phyloP scores from a whole-genome alignment of 495 filamentous ascomycete genomes.

The Aspergillus affinis region DNA sequence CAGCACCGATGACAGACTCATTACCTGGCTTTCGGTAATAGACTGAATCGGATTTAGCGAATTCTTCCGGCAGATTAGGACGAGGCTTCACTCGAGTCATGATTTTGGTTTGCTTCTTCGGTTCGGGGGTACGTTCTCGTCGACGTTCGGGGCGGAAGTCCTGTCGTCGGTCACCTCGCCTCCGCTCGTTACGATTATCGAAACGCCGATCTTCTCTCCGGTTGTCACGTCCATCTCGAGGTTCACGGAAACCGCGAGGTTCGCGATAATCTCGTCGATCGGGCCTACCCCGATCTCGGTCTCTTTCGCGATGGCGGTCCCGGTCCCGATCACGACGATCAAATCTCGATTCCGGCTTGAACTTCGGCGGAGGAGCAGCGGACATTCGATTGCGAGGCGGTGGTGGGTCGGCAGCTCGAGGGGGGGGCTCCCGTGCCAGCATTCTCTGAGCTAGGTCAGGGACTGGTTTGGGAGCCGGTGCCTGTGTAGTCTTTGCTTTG shows the following conservation, averaged over 20 bases:
- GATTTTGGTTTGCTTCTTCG: slow-evolving; percentile 65
- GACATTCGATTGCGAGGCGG: slow-evolving; percentile 42
- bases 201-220: slow-evolving; percentile 43
- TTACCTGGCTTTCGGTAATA: slow-evolving; percentile 92
- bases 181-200: slow-evolving; percentile 38
- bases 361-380: slow-evolving; percentile 40
- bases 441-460: slow-evolving; percentile 69
- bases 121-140: slow-evolving; percentile 38
- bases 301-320: slow-evolving; percentile 42
- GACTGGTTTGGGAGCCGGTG: slow-evolving; percentile 62
- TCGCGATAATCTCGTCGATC: slow-evolving; percentile 40
- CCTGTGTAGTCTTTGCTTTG: slow-evolving; percentile 66
- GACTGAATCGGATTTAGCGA: slow-evolving; percentile 77
- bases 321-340: slow-evolving; percentile 38
- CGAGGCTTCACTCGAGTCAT: slow-evolving; percentile 70
- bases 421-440: slow-evolving; percentile 52
- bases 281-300: slow-evolving; percentile 40
- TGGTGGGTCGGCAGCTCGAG: slow-evolving; percentile 38
- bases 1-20: slow-evolving; percentile 89
- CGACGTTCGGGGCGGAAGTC: slow-evolving; percentile 44
- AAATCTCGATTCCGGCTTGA: slow-evolving; percentile 43
- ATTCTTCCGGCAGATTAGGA: slow-evolving; percentile 67
- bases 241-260: slow-evolving; percentile 52
- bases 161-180: slow-evolving; percentile 34
- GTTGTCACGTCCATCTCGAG: slow-evolving; percentile 48